Conservation (phyloP, 768 basidiomycete genomes). For the Boletus barrowsii region DNA sequence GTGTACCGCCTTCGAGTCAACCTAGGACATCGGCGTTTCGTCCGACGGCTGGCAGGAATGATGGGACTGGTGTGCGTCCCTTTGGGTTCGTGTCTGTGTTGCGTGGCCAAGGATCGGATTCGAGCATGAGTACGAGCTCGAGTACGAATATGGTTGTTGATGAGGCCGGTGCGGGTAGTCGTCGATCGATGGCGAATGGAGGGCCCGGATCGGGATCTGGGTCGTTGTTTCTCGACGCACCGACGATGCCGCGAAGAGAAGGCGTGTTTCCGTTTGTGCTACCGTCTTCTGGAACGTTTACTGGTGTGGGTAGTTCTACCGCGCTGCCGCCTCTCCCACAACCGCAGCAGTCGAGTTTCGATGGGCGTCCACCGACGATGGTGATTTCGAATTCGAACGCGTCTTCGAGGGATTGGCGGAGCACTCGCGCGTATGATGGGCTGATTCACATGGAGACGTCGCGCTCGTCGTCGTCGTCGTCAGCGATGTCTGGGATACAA, state of each 20-base stretch:
- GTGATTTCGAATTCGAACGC: slow-evolving; percentile 9
- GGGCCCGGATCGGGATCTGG: background rate
- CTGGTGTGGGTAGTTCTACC: background rate
- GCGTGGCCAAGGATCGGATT: slow-evolving; percentile 18
- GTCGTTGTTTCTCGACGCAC: slow-evolving; percentile 7
- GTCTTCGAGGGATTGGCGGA: slow-evolving; percentile 16
- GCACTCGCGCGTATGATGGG: slow-evolving; percentile 7
- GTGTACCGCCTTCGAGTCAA: slow-evolving; percentile 8
- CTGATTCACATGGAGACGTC: slow-evolving; percentile 8
- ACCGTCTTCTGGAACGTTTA: slow-evolving; percentile 6
- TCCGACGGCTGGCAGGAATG: background rate
- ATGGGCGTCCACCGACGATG: slow-evolving; percentile 1
- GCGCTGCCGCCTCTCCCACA: background rate
- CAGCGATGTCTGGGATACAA: background rate
- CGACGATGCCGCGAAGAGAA: slow-evolving; percentile 13
- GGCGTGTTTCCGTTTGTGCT: slow-evolving; percentile 6
- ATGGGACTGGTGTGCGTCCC: slow-evolving; percentile 11
- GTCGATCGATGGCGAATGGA: slow-evolving; percentile 6
- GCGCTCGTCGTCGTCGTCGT: slow-evolving; percentile 19
- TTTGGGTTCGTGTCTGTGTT: slow-evolving; percentile 12
- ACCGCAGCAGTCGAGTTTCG: slow-evolving; percentile 2
- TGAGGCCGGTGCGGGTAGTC: slow-evolving; percentile 1
- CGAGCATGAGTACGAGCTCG: slow-evolving; percentile 14
- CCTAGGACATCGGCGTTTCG: slow-evolving; percentile 5
- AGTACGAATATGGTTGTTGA: slow-evolving; percentile 13